Evolutionary conservation across 2,329 filamentous ascomycete genomes (phyloP), one percentile per base, ranked within the genome.

Genomic region (Apiospora pterosperma): DNA sequence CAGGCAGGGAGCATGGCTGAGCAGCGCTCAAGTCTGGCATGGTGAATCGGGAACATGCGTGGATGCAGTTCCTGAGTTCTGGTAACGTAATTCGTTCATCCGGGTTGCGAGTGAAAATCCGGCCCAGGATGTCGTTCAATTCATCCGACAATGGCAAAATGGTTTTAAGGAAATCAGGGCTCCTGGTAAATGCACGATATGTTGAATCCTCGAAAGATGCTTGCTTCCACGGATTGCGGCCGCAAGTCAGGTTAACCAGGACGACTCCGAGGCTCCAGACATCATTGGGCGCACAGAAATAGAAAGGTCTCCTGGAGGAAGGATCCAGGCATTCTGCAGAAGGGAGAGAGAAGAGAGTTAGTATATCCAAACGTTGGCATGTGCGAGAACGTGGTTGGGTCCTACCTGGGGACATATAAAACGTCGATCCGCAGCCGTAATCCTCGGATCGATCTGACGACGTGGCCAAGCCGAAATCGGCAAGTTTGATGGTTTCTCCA

Each of bases 361-460:
- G 67, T 73, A 64, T 73, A 69, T 72, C 67, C 65, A 67, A 62
- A 61, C 52, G 65, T 65, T 31, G 21, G 66, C 61, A 48, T 64
- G n/a, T 55, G 48, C 59, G 58, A 64, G 61, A 63, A 65, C 64
- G 62, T 61, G 66, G 55, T 62, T 59, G 66, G 69, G 69, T 82
- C 87, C 78, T 91, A 97, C 95, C 95, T 87, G 96, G 96, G 75
- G 93, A 97, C 96, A 98, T 99, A 82, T 99, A 99, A 75, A 98
- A 98, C 16, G 95, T 98, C 36, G 96, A 98, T 68, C 96, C 96
- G 77, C 96, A 99, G 74, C 96, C 96, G 79, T 97, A 97, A 78
- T 99, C 96, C 72, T 93, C 91, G 69, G 95, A 97, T 70, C 90
- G 84, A 69, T 88, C 85, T 69, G 95, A 92, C 65, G 88, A 89